These are phyloP conservation scores for Stellera chamaejasme DNA, from an alignment of 345 rosid genomes.

Conservation along the genomic window DNA sequence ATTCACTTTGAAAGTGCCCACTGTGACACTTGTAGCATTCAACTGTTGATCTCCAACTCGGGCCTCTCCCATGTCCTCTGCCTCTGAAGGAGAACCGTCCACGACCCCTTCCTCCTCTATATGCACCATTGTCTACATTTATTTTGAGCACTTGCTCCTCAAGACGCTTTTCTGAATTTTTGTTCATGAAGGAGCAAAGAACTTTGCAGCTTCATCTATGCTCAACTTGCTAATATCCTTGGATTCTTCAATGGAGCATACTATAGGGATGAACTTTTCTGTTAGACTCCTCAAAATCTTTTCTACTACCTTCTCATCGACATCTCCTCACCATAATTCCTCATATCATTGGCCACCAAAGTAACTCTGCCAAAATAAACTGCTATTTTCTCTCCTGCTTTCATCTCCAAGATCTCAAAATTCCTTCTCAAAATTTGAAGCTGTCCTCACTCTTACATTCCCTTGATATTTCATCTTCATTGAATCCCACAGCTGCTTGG, in stretches of 20 bases:
- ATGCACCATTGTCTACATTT: not conserved
- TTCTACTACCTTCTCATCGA: not conserved
- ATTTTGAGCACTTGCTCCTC: constrained; percentile 4
- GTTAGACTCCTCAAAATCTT: constrained; percentile 3
- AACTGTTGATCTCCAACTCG: too few species aligned
- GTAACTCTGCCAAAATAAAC: not conserved
- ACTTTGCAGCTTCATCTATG: constrained; percentile 6
- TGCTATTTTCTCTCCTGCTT: not conserved
- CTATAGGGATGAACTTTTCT: not conserved
- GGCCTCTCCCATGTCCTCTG: constrained; percentile 2
- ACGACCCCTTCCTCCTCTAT: not conserved
- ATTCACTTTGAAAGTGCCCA: not conserved
- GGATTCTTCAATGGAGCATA: constrained; percentile 6
- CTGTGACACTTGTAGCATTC: too few species aligned
- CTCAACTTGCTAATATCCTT: constrained; percentile 1
- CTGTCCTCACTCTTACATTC: not conserved
- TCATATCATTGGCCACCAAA: not conserved
- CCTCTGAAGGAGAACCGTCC: not conserved
- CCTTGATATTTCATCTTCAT: not conserved
- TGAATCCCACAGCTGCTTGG: not conserved
- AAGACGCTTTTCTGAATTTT: not conserved
- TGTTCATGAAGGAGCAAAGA: constrained; percentile 2
- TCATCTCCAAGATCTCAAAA: not conserved
- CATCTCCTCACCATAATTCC: constrained; percentile 3
- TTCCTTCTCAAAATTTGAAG: not conserved